These are phyloP conservation scores for Thielaviopsis populi DNA, from an alignment of 2,329 filamentous ascomycete genomes.

Conservation along the genomic window DNA sequence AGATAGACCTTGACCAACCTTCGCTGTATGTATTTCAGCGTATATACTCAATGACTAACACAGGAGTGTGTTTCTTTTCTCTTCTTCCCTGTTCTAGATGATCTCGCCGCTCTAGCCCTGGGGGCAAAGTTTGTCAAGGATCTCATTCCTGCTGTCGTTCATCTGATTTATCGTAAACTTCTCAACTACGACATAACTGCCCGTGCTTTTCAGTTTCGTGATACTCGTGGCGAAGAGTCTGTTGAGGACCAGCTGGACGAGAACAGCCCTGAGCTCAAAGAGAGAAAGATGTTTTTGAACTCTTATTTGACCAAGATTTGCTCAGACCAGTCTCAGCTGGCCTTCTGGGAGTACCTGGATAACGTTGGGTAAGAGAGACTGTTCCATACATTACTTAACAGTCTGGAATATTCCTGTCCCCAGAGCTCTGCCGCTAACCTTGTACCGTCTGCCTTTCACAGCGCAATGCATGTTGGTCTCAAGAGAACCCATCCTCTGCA, in stretches of 20 bases:
- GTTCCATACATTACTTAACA: no score
- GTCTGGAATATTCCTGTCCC: no score
- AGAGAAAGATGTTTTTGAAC: slow-evolving; percentile 64
- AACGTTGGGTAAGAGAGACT: slow-evolving; percentile 51
- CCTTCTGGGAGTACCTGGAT: slow-evolving; percentile 73
- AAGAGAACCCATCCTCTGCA: slow-evolving; percentile 58
- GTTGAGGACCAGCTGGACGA: slow-evolving; percentile 49
- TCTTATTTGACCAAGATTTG: slow-evolving; percentile 63
- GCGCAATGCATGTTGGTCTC: slow-evolving; percentile 68
- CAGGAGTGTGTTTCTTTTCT: not conserved
- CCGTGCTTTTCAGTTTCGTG: slow-evolving; percentile 51
- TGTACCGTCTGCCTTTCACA: slow-evolving; percentile 20
- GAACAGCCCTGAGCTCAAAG: slow-evolving; percentile 57
- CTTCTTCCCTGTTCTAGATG: slow-evolving; percentile 37
- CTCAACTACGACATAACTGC: slow-evolving; percentile 71
- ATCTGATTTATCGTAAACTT: slow-evolving; percentile 72
- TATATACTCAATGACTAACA: not conserved
- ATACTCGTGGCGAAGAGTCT: slow-evolving; percentile 50
- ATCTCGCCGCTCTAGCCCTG: slow-evolving; percentile 53
- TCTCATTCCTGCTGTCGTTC: slow-evolving; percentile 70
- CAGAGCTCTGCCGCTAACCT: not conserved
- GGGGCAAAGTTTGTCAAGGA: slow-evolving; percentile 65
- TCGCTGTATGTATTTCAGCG: not conserved
- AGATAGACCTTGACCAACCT: not conserved
- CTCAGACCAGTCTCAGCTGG: slow-evolving; percentile 57